Conservation (phyloP, 2,329 filamentous ascomycete genomes). For the Penicillium italicum region DNA sequence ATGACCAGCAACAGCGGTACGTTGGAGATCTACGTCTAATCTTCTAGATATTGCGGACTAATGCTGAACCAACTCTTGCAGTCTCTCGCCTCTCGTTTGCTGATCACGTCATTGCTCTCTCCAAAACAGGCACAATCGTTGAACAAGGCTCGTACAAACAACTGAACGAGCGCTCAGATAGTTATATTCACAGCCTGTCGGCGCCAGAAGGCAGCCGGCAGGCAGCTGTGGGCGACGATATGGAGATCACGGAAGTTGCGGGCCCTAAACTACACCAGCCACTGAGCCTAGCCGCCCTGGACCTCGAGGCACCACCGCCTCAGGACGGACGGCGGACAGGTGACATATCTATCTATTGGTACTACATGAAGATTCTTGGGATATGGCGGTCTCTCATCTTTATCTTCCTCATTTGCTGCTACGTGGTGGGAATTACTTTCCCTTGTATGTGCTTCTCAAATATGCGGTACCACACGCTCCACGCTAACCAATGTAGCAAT, state of each 20-base stretch:
- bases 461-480: neutral
- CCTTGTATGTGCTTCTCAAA: neutral
- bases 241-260: neutral
- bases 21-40: neutral
- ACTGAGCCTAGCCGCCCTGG: neutral
- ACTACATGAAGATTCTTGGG: neutral
- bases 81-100: neutral
- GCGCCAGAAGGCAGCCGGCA: neutral
- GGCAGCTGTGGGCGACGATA: neutral
- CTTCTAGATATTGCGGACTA: neutral
- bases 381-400: neutral
- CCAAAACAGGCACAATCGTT: neutral
- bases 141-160: slow-evolving; percentile 1
- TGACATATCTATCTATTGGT: slow-evolving; percentile 4
- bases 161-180: slow-evolving; percentile 2
- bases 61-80: neutral
- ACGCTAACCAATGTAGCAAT: neutral
- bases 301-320: neutral
- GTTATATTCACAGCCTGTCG: neutral
- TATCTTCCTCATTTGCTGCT: neutral
- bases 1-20: neutral
- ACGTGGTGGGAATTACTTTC: slow-evolving; percentile 1
- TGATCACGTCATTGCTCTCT: neutral
- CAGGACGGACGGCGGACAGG: slow-evolving; percentile 1
- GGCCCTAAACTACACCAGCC: neutral